Conservation (phyloP, 2,329 filamentous ascomycete genomes). For the Aspergillus sp. region DNA sequence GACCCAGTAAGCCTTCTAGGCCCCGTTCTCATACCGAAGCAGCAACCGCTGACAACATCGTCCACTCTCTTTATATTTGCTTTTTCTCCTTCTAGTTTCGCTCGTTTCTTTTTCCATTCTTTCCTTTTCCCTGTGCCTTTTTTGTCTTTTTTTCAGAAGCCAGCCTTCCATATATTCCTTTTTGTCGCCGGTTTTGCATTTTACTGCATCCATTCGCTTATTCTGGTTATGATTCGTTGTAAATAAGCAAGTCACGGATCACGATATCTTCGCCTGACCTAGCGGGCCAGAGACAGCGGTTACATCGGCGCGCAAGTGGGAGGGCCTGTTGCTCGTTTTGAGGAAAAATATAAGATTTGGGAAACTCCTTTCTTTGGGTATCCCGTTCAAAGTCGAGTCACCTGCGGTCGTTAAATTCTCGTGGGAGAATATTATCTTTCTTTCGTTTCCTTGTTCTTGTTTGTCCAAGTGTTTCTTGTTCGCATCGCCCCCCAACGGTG, state of each 20-base stretch:
- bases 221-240: constrained; percentile 20
- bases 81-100: constrained; percentile 6
- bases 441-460: constrained; percentile 14
- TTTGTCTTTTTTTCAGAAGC: background rate
- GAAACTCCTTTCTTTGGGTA: constrained; percentile 18
- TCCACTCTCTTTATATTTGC: constrained; percentile 5
- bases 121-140: constrained; percentile 9
- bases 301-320: constrained; percentile 23
- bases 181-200: constrained; percentile 12
- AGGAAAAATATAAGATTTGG: constrained; percentile 26
- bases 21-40: constrained; percentile 15
- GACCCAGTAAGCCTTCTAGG: constrained; percentile 15
- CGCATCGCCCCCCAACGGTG: constrained; percentile 14
- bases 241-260: constrained; percentile 24
- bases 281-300: constrained; percentile 19
- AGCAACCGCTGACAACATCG: constrained; percentile 19
- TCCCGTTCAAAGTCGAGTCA: constrained; percentile 2
- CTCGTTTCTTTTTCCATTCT: constrained; percentile 2
- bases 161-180: background rate
- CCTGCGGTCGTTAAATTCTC: constrained; percentile 12
- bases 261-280: constrained; percentile 23
- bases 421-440: constrained; percentile 8
- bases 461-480: constrained; percentile 11
- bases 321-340: constrained; percentile 11
- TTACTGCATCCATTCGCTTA: constrained; percentile 19